Base-by-base conservation (phyloP, 2,329 filamentous ascomycete species). In the Alternaria incomplexa region DNA sequence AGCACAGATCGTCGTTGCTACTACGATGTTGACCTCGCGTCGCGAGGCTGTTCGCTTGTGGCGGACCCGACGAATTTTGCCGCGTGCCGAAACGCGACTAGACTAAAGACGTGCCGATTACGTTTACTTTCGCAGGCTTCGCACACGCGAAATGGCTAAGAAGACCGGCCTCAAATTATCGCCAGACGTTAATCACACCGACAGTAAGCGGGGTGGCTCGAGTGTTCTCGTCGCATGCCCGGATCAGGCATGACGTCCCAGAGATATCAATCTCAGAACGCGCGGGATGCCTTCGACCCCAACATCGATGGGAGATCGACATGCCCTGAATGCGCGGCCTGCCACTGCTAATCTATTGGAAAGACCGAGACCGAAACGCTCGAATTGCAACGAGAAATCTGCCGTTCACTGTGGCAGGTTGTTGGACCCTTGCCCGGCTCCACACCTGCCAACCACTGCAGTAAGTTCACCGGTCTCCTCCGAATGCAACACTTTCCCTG, bases 111-210 rank as follows among this genome's bases (percentile, higher is more conserved):
- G 32, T 50, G 55, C 44, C 56, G 43, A 56, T 64, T 64, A 64
- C 62, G 62, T 64, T 50, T 61, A 32, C 55, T 62, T 58, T 54
- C 58, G 28, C 54, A 58, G 48, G 53, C 47, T 55, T 54, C 44
- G 30, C 47, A 43, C 53, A 23, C 58, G 62, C 62, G 10, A 62
- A 58, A 50, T 17, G 44, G 56, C 53, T 17, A 61, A 54, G 8
- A 17, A 36, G 53, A 54, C 50, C 62, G 46, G 22, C 48, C 54
- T 40, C n/a, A 44, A 56, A 32, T 17, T 47, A 45, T 28, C 44
- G 17, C 46, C 23, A n/a, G 22, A 12, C 30, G 17, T 48, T 50
- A 32, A 22, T 32, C 46, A 40, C 45, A 45, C 62, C 58, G 62
- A 40, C 15, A 17, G 45, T 47, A 64, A 58, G 62, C 62, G 62